A percentile compares a stretch with the other conserved stretches of the same genome.
Conservation (phyloP, 495 filamentous ascomycete genomes). For the Saxispiralis lemnorum region DNA sequence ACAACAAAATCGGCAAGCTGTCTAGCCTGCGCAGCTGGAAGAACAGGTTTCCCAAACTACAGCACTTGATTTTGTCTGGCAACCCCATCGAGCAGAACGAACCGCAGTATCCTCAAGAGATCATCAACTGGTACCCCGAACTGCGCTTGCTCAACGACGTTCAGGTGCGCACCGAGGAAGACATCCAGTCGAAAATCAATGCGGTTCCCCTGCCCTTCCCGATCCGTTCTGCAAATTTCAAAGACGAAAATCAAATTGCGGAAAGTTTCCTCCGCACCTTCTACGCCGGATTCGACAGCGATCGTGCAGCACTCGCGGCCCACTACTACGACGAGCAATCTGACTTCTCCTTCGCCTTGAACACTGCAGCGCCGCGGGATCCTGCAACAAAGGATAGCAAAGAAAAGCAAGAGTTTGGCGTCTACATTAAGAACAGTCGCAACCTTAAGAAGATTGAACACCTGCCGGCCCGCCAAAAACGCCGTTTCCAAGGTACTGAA, state of each 20-base stretch:
- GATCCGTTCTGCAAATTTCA: conserved; percentile 47
- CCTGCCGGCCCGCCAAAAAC: conserved; percentile 38
- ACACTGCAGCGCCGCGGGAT: conserved; percentile 41
- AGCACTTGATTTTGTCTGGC: conserved; percentile 58
- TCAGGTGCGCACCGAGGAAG: conserved; percentile 50
- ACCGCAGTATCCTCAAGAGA: conserved; percentile 46
- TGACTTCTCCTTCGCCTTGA: conserved; percentile 60
- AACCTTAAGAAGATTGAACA: conserved; percentile 58
- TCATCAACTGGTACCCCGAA: conserved; percentile 64
- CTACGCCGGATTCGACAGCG: conserved; percentile 54
- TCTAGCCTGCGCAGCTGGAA: conserved; percentile 49
- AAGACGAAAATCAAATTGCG: conserved; percentile 56
- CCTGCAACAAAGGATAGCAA: conserved; percentile 21
- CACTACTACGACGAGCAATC: conserved; percentile 63
- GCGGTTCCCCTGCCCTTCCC: conserved; percentile 45
- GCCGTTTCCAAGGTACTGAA: conserved; percentile 43
- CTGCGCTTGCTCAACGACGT: conserved; percentile 54
- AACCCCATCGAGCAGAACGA: conserved; percentile 52
- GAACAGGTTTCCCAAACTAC: conserved; percentile 53
- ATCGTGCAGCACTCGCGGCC: conserved; percentile 42
- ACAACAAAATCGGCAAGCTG: conserved; percentile 51
- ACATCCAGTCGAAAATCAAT: conserved; percentile 29
- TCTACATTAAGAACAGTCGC: conserved; percentile 62
- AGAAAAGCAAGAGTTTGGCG: conserved; percentile 38
- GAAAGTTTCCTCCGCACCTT: conserved; percentile 61